Evolutionary conservation across 2,329 filamentous ascomycete genomes (phyloP).

Genomic region (Aspergillus pseudotamarii): DNA sequence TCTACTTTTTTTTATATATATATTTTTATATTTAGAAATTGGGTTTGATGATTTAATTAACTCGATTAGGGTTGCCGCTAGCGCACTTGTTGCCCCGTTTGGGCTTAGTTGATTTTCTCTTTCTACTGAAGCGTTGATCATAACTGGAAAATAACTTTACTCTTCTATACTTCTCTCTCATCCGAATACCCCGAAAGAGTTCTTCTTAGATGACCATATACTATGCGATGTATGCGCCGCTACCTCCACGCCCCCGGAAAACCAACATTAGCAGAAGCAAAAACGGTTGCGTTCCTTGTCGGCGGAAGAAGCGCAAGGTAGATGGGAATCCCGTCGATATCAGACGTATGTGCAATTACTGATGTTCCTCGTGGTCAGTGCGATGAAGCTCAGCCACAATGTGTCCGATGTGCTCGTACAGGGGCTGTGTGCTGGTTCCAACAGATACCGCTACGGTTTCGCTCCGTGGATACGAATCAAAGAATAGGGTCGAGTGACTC

Average conservation of each 20-base stretch:
- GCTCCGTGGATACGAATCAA: neutral
- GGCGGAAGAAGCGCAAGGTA: neutral
- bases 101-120: neutral
- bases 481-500: neutral
- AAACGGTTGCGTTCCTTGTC: neutral
- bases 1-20: no score
- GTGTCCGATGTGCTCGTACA: neutral
- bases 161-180: neutral
- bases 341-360: neutral
- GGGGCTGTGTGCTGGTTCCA: neutral
- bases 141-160: neutral
- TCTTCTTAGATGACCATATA: neutral
- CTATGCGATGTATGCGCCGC: neutral
- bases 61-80: neutral
- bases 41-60: neutral
- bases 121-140: neutral
- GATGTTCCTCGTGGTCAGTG: neutral
- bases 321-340: neutral
- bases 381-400: neutral
- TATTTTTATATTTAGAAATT: neutral
- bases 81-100: neutral
- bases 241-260: neutral
- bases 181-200: no score
- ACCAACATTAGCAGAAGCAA: neutral
- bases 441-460: neutral